A percentile compares a stretch with the other conserved stretches of the same genome.
phyloP scores from a whole-genome alignment of 73 alveolate genomes.

The Durusdinium trenchii region DNA sequence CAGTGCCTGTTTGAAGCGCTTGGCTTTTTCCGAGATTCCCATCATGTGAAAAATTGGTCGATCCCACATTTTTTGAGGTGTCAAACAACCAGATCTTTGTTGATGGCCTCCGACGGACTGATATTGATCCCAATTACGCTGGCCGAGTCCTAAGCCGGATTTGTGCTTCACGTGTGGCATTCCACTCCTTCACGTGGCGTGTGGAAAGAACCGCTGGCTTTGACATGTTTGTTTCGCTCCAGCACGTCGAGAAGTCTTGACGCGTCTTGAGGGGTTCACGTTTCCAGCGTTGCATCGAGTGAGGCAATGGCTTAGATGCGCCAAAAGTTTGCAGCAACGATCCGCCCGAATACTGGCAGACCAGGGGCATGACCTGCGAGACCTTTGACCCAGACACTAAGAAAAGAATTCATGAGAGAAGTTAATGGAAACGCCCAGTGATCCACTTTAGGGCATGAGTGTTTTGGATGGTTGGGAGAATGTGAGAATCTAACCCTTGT shows the following conservation, averaged over 20 bases:
- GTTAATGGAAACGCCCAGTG: too few relatives aligned
- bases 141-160: background rate
- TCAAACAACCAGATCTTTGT: constrained; percentile 39
- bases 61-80: constrained; percentile 5
- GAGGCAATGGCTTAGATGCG: constrained; percentile 72
- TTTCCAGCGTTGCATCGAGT: background rate
- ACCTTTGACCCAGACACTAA: constrained; percentile 20
- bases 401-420: too few relatives aligned
- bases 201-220: background rate
- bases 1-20: too few relatives aligned
- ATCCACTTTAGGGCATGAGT: too few relatives aligned
- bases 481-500: too few relatives aligned
- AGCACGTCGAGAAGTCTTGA: too few relatives aligned
- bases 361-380: constrained; percentile 47
- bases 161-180: too few relatives aligned
- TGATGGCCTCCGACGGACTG: constrained; percentile 38
- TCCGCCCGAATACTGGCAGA: constrained; percentile 62
- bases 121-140: constrained; percentile 30
- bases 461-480: too few relatives aligned
- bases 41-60: background rate
- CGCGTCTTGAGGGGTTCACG: too few relatives aligned
- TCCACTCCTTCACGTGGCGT: background rate
- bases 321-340: constrained; percentile 64
- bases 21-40: background rate
- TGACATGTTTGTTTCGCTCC: too few relatives aligned